Evolutionary conservation across 139 green algal species (phyloP), one percentile per base, ranked within the genome.

Genomic region (Nannochloris sp.): DNA sequence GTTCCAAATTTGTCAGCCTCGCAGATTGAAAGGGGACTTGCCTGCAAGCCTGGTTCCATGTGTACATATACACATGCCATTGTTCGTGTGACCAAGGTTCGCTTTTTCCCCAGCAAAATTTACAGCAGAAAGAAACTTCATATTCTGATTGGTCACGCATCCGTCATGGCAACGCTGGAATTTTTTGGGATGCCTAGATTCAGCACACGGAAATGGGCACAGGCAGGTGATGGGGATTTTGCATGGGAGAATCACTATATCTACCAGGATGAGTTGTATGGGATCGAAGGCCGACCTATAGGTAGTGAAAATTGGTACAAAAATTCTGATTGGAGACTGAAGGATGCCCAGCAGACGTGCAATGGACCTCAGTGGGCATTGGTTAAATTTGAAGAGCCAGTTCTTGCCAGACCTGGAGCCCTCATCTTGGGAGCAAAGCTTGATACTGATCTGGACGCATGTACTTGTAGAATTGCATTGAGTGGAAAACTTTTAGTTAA

Each of bases 371-470:
- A 94, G 71, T 95, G 80, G 79, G 85, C 63, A 23, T 65, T 90
- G n/a, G 66, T 95, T 12, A 63, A 64, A 6, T 95, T 95, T 69
- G 82, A 87, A 30, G 72, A 86, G 31, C 82, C 88, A n/a, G 69
- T 97, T 13, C 93, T 84, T 2, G 83, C 76, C 1, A 79, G 82
- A 9, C 49, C 73, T 68, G 84, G 88, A 28, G 64, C 87, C 2
- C 57, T 95, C 6, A 66, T 97, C 4, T 95, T 98, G 46, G 92
- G 79, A 0, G 87, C 91, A 5, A 79, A 81, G 26, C 79, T 98
- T 48, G 92, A 98, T 51, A 73, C 71, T 0, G 84, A 91, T 65
- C 66, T 81, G 2, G 62, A 86, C n/a, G n/a, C 56, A 0, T 66
- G 83, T 30, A 72, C 78, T 0, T 98, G 92, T 71, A 74, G 92